Conservation (phyloP, 129 eudicot genomes). For the Calendula officinalis region DNA sequence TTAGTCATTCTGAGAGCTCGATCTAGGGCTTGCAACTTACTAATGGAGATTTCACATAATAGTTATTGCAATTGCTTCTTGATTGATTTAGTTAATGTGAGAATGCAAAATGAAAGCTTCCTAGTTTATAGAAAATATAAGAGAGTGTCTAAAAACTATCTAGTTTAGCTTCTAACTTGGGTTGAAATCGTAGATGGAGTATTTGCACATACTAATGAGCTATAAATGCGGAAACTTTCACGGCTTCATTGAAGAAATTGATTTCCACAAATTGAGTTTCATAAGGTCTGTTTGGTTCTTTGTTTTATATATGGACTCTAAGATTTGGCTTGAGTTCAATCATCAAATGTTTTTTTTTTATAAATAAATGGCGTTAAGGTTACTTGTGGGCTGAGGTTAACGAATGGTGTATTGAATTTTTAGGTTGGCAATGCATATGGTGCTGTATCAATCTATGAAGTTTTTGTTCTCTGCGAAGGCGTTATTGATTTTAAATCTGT, state of each 20-base stretch:
- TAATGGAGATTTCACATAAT: background rate
- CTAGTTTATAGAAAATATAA: slow-evolving; percentile 15
- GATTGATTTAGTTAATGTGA: background rate
- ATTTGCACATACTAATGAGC: slow-evolving; percentile 86
- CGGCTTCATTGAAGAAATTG: slow-evolving; percentile 66
- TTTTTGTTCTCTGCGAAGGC: slow-evolving; percentile 75
- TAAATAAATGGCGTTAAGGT: slow-evolving; percentile 42
- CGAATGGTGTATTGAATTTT: slow-evolving; percentile 63
- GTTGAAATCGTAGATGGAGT: slow-evolving; percentile 88
- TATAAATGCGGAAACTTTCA: slow-evolving; percentile 80
- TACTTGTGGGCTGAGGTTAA: slow-evolving; percentile 59
- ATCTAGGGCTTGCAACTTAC: background rate
- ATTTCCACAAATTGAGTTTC: slow-evolving; percentile 48
- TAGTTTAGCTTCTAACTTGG: slow-evolving; percentile 66
- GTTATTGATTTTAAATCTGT: slow-evolving; percentile 49
- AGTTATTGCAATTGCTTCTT: background rate
- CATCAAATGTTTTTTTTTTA: slow-evolving; percentile 34
- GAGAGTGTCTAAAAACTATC: slow-evolving; percentile 42
- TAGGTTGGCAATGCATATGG: slow-evolving; percentile 89
- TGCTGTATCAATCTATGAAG: slow-evolving; percentile 71
- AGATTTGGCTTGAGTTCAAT: slow-evolving; percentile 44
- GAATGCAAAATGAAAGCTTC: slow-evolving; percentile 9
- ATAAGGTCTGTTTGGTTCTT: slow-evolving; percentile 73
- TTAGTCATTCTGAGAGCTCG: slow-evolving; percentile 2
- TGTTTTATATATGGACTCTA: slow-evolving; percentile 35